Base-by-base conservation (phyloP, 768 basidiomycete species). In the Russula emetica region DNA sequence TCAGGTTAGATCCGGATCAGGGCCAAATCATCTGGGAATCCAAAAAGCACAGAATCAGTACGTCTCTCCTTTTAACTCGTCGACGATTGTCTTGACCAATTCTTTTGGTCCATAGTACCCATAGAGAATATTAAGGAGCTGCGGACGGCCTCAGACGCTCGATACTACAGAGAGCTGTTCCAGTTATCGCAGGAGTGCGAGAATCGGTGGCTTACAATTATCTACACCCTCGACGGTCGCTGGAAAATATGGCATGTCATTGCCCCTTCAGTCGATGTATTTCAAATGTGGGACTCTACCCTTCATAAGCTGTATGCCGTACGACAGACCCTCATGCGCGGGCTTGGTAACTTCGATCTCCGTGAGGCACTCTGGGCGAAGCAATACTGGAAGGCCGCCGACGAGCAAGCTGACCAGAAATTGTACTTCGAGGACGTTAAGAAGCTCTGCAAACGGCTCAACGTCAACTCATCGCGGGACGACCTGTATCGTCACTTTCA, bases 191-290 rank as follows among this genome's bases (percentile, higher is more conserved):
- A 78, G 54, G 82, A 84, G 57, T 80, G 81, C 62, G 86, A 90
- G 68, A 77, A 82, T 44, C 80, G 86, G 22, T 96, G 92, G 91
- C 81, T 96, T 67, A 91, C 93, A 0, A 84, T 91, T 72, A 84
- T 94, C 66, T 94, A 95, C 70, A 84, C 89, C 63, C 77, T 87
- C 55, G 84, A 86, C 50, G 88, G 85, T 14, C 79, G 78, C 26
- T 92, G 91, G 79, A 95, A 95, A 77, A 89, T 89, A 0, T 80
- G 94, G 28, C 93, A 97, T 71, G 80, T 95, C 65, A 81, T 95
- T 59, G 88, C 94, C 2, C 80, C 85, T 2, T 84, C 85, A 0
- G 74, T 75, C 32, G 82, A 86, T 55, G 81, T 87, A 70, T 83
- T 84, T 69, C 74, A 76, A n/a, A 76, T 83, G 68, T 87, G 85